Base-by-base conservation (phyloP, 2,329 filamentous ascomycete genomes). In the Aspergillus sclerotialis region DNA sequence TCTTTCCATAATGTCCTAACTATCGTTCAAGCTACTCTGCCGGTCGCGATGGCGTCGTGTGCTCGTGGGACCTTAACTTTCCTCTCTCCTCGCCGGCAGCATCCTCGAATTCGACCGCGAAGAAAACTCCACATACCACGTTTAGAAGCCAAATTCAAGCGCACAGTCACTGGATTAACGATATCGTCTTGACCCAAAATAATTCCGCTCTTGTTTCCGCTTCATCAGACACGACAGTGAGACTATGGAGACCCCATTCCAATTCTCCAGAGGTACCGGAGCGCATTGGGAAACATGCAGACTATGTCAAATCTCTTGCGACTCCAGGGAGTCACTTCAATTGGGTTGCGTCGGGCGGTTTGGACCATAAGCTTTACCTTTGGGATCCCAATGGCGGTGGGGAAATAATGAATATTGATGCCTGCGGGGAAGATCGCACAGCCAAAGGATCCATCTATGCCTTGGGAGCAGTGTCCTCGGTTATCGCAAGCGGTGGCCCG, bases 381-480 rank as follows among this genome's bases (percentile, higher is more conserved):
- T 98, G 92, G 92, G 92, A 98, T 64, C 68, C 98, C 36, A 85
- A 83, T 55, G 89, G 90, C 33, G 81, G 73, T 5, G 90, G 92
- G 10, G 83, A 95, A 65, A 82, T 81, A 35, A 71, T 96, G 21
- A 83, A 89, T 54, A 93, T 98, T 36, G 80, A 93, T 52, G 60
- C 64, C 10, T 62, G 58, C 31, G 86, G 88, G 33, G 86, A 94
- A 46, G 89, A 94, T 53, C 77, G 80, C 28, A 55, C 75, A 4
- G 85, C 92, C 50, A 98, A 98, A 66, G 92, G 92, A 11, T 96
- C 92, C 15, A 82, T 98, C 3, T 98, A 98, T 61, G 86, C 92
- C 8, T 70, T 98, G 39, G 84, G 82, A 23, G 85, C 82, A 1
- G 85, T 82, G 30, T 80, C 81, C 32, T 84, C 76, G 40, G 78